phyloP scores from a whole-genome alignment of 495 filamentous ascomycete species.

The Neurospora sp. region DNA sequence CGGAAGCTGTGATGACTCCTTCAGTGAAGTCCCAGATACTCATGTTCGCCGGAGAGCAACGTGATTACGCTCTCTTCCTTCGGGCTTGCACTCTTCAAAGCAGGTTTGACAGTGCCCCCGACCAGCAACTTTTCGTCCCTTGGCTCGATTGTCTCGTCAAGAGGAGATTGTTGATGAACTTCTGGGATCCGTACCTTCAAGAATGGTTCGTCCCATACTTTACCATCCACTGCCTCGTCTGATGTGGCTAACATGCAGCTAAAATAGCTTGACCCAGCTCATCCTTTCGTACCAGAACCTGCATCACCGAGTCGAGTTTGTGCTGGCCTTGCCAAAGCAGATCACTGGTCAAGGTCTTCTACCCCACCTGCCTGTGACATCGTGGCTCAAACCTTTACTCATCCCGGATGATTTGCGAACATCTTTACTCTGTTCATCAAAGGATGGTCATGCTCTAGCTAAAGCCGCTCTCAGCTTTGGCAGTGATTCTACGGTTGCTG shows the following conservation, averaged over 20 bases:
- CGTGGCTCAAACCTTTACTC: not conserved
- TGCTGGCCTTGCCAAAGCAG: not conserved
- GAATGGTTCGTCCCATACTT: not conserved
- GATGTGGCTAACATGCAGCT: not conserved
- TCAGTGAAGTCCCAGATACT: not conserved
- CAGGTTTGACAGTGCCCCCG: not conserved
- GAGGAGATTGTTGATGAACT: not conserved
- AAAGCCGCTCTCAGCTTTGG: not conserved
- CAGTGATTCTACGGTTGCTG: not conserved
- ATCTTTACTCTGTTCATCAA: not conserved
- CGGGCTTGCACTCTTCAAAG: not conserved
- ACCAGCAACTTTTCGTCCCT: not conserved
- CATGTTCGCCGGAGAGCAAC: not conserved
- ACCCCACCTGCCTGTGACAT: not conserved
- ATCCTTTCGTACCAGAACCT: not conserved
- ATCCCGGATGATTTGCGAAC: not conserved
- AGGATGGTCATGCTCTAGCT: not conserved
- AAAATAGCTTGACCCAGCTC: not conserved
- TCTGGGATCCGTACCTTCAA: not conserved
- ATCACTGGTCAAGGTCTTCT: not conserved
- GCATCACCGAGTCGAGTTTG: not conserved
- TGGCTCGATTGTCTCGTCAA: not conserved
- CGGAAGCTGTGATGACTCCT: not conserved
- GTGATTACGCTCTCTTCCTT: not conserved
- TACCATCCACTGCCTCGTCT: not conserved